Evolutionary conservation across 225 moss, liverwort and hornwort genomes (phyloP).

Genomic region (Bryoerythrophyllum caledonicum): DNA sequence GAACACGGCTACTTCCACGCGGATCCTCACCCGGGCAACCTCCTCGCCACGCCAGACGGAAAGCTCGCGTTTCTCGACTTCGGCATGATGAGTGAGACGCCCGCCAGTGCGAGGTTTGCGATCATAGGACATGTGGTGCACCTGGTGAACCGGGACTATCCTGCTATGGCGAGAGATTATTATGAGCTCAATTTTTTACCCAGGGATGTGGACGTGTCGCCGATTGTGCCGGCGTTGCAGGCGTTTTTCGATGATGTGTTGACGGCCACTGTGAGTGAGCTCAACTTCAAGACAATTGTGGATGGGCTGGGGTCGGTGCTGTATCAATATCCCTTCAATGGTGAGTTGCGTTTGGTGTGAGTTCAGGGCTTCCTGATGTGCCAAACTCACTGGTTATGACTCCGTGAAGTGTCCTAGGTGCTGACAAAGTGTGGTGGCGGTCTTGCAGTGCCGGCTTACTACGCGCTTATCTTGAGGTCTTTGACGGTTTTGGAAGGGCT

Average conservation of each 20-base stretch:
- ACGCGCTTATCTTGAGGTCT: conserved; percentile 94
- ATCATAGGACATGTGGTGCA: conserved; percentile 97
- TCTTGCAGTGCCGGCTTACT: conserved; percentile 91
- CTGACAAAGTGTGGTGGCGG: conserved; percentile 25
- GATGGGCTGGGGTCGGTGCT: conserved; percentile 94
- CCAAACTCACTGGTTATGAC: too few species aligned
- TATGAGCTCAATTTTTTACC: conserved; percentile 85
- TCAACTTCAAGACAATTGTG: conserved; percentile 94
- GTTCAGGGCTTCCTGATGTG: too few species aligned
- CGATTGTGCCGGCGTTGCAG: conserved; percentile 87
- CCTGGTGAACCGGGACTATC: conserved; percentile 91
- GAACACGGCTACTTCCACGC: conserved; percentile 95
- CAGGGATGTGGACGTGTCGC: conserved; percentile 80
- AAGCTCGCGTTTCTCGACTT: conserved; percentile 96
- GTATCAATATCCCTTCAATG: conserved; percentile 89
- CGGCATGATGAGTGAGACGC: conserved; percentile 99
- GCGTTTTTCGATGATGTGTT: conserved; percentile 91
- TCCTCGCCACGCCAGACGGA: conserved; percentile 95
- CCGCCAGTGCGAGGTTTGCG: conserved; percentile 82
- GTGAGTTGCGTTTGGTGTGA: conserved; percentile 32
- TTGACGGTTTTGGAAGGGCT: conserved; percentile 93
- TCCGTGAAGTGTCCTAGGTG: too few species aligned
- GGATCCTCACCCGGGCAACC: conserved; percentile 96
- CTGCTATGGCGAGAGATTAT: conserved; percentile 95
- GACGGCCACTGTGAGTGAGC: conserved; percentile 83